phyloP scores from a whole-genome alignment of 495 filamentous ascomycete genomes.

The Trichocladium antarcticum region DNA sequence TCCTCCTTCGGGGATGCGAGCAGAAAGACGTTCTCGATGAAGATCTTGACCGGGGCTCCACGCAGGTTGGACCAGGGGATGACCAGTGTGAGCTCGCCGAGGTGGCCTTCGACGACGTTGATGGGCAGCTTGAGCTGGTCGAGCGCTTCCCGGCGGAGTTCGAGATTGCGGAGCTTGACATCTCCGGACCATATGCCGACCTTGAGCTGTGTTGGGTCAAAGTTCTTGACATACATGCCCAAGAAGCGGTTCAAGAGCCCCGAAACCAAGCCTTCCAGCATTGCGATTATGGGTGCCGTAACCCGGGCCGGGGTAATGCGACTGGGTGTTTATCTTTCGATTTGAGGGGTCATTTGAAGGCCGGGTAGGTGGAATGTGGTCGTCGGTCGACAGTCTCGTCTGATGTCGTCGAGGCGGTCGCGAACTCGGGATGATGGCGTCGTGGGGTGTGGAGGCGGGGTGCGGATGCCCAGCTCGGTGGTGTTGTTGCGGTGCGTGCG shows the following conservation, averaged over 20 bases:
- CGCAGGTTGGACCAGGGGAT: conserved; percentile 96
- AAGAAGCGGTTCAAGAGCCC: conserved; percentile 95
- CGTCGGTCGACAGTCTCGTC: not conserved
- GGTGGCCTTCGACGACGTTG: conserved; percentile 91
- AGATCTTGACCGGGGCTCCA: conserved; percentile 85
- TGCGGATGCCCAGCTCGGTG: not conserved
- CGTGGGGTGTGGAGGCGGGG: too few species aligned
- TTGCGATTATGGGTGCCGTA: conserved; percentile 39
- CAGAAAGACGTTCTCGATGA: conserved; percentile 92
- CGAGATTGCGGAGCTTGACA: conserved; percentile 82
- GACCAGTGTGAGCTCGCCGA: conserved; percentile 76
- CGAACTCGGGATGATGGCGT: not conserved
- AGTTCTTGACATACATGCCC: conserved; percentile 99
- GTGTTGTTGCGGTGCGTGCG: not conserved
- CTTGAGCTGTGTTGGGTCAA: conserved; percentile 90
- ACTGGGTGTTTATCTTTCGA: conserved; percentile 18
- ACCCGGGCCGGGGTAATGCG: conserved; percentile 39
- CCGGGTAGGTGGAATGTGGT: not conserved
- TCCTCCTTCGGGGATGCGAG: conserved; percentile 91
- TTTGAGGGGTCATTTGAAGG: conserved; percentile 26
- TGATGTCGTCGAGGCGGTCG: not conserved
- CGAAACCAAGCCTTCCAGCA: conserved; percentile 61
- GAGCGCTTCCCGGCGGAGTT: conserved; percentile 85
- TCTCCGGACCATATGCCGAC: conserved; percentile 98
- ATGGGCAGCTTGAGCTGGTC: conserved; percentile 92